These are phyloP conservation scores for Podospora appendiculata DNA, from an alignment of 495 filamentous ascomycete species.

Conservation along the genomic window DNA sequence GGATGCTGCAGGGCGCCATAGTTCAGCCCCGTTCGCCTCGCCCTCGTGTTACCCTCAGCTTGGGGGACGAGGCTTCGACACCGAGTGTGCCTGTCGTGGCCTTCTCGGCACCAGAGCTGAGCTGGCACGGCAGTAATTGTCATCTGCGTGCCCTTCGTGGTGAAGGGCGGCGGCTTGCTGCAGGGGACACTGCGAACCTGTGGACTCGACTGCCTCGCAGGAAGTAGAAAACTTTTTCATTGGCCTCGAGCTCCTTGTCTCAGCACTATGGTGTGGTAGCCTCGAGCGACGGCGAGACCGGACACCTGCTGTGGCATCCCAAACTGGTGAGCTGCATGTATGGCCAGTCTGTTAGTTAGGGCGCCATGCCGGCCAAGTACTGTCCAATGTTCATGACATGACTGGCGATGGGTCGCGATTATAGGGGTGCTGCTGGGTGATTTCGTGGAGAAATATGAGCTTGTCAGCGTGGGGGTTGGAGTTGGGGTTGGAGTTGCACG, in stretches of 20 bases:
- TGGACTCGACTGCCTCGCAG: background rate
- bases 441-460: conserved; percentile 16
- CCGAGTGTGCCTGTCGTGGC: too few relatives aligned
- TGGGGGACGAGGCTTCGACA: background rate
- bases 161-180: too few relatives aligned
- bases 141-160: too few relatives aligned
- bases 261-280: background rate
- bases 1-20: background rate
- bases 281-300: conserved; percentile 15
- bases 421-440: conserved; percentile 2
- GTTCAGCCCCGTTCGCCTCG: conserved; percentile 1
- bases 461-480: conserved; percentile 18
- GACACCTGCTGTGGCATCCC: conserved; percentile 8
- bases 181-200: too few relatives aligned
- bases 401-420: background rate
- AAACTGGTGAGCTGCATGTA: background rate
- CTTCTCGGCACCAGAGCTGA: too few relatives aligned
- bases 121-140: too few relatives aligned
- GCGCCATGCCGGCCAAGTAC: conserved; percentile 1
- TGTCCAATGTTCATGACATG: background rate
- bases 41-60: background rate
- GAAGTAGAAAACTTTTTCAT: background rate
- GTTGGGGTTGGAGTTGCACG: conserved; percentile 4
- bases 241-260: background rate
- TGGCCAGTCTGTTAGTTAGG: background rate